phyloP scores from a whole-genome alignment of 2,329 filamentous ascomycete genomes.

The Aspergillus pseudotamarii region DNA sequence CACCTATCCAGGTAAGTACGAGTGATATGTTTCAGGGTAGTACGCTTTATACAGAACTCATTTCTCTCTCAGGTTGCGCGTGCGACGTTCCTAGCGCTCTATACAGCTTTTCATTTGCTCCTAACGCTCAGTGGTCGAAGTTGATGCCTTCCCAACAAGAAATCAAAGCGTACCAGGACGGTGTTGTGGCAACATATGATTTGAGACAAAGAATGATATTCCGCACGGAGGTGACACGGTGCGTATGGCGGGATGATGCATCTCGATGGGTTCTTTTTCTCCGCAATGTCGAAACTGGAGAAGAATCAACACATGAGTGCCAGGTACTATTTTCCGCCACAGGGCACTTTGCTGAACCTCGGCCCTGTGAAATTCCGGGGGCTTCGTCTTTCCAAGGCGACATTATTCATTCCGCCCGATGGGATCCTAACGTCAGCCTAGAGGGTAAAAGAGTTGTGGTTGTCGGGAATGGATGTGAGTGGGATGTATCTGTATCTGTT shows the following conservation, averaged over 20 bases:
- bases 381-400: too few species aligned
- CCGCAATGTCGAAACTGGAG: conserved; percentile 25
- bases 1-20: conserved; percentile 54
- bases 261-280: conserved; percentile 50
- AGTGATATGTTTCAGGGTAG: conserved; percentile 42
- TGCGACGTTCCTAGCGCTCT: too few species aligned
- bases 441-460: too few species aligned
- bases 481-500: too few species aligned
- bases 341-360: conserved; percentile 57
- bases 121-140: conserved; percentile 54
- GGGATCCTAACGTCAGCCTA: too few species aligned
- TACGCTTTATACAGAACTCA: too few species aligned
- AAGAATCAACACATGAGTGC: conserved; percentile 44
- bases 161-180: conserved; percentile 54
- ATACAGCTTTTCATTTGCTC: conserved; percentile 54
- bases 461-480: too few species aligned
- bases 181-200: conserved; percentile 50
- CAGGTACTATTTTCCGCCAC: conserved; percentile 55
- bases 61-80: too few species aligned
- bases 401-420: too few species aligned
- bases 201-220: too few species aligned
- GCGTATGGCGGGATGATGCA: conserved; percentile 54
- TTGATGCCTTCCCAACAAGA: conserved; percentile 53
- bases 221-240: conserved; percentile 8
- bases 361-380: conserved; percentile 40